phyloP scores from a whole-genome alignment of 352 stramenopile genomes.

The Chloridella minuta region DNA sequence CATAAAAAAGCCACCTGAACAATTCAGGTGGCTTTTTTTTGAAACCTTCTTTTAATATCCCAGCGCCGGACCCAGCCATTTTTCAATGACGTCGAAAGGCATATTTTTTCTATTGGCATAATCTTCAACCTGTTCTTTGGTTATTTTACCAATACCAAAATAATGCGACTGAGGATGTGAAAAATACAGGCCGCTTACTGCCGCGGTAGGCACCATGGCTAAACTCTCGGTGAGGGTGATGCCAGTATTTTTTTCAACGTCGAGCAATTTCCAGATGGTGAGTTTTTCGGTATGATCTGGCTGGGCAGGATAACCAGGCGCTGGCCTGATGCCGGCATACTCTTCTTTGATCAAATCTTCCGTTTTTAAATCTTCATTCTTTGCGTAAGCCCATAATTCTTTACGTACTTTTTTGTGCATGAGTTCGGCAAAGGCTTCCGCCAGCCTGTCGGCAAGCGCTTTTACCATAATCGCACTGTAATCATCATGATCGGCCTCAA shows the following conservation, averaged over 20 bases:
- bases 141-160: conserved; percentile 78
- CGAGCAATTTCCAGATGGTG: conserved; percentile 66
- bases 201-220: conserved; percentile 70
- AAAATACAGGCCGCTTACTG: conserved; percentile 70
- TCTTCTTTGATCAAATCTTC: conserved; percentile 83
- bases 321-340: conserved; percentile 80
- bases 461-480: conserved; percentile 94
- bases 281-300: conserved; percentile 86
- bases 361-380: conserved; percentile 45
- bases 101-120: conserved; percentile 64
- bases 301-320: conserved; percentile 78
- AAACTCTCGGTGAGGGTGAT: conserved; percentile 61
- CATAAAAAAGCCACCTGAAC: no score
- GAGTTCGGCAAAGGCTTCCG: conserved; percentile 74
- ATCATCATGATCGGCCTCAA: conserved; percentile 65
- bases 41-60: no score
- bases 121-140: conserved; percentile 66
- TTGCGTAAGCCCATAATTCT: conserved; percentile 71
- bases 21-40: no score
- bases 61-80: conserved; percentile 68
- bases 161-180: conserved; percentile 65
- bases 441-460: conserved; percentile 46
- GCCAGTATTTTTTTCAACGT: conserved; percentile 54
- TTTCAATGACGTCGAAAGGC: conserved; percentile 45
- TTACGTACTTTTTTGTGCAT: conserved; percentile 69